phyloP scores from a whole-genome alignment of 345 rosid species.

The Aquilaria malaccensis region DNA sequence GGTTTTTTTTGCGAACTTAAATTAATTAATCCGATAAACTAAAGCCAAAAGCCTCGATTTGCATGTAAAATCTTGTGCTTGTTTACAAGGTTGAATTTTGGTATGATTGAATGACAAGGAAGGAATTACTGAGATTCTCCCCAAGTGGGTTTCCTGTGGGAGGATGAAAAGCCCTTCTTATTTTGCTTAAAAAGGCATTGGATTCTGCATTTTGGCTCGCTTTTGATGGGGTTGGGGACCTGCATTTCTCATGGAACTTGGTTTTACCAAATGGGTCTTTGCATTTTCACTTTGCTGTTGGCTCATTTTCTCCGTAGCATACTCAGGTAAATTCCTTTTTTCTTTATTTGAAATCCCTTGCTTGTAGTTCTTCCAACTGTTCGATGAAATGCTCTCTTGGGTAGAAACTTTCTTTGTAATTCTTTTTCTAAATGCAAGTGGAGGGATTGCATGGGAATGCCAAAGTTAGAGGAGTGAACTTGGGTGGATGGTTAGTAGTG shows the following conservation, averaged over 20 bases:
- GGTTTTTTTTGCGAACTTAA: neutral
- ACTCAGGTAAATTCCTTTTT: slow-evolving; percentile 28
- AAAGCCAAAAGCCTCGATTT: slow-evolving; percentile 7
- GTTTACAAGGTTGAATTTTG: slow-evolving; percentile 43
- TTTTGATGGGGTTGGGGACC: slow-evolving; percentile 19
- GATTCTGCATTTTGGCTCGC: slow-evolving; percentile 19
- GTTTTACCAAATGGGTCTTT: slow-evolving; percentile 39
- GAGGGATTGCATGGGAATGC: slow-evolving; percentile 47
- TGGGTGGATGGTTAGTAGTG: slow-evolving; percentile 78
- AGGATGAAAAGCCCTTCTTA: slow-evolving; percentile 2
- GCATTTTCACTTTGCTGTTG: slow-evolving; percentile 41
- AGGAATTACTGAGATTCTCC: slow-evolving; percentile 32
- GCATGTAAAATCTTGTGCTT: slow-evolving; percentile 19
- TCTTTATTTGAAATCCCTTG: neutral
- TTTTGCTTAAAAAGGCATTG: slow-evolving; percentile 18
- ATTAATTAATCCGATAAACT: slow-evolving; percentile 6
- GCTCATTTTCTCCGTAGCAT: slow-evolving; percentile 25
- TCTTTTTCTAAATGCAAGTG: slow-evolving; percentile 25
- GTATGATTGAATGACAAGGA: slow-evolving; percentile 36
- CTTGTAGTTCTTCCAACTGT: slow-evolving; percentile 6
- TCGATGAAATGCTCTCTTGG: neutral
- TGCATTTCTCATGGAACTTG: slow-evolving; percentile 52
- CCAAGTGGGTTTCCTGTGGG: slow-evolving; percentile 2
- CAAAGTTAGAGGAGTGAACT: slow-evolving; percentile 67
- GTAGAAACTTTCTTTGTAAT: slow-evolving; percentile 4